Conservation (phyloP, 371 early-diverging fungal species). For the Mortierella sp. region DNA sequence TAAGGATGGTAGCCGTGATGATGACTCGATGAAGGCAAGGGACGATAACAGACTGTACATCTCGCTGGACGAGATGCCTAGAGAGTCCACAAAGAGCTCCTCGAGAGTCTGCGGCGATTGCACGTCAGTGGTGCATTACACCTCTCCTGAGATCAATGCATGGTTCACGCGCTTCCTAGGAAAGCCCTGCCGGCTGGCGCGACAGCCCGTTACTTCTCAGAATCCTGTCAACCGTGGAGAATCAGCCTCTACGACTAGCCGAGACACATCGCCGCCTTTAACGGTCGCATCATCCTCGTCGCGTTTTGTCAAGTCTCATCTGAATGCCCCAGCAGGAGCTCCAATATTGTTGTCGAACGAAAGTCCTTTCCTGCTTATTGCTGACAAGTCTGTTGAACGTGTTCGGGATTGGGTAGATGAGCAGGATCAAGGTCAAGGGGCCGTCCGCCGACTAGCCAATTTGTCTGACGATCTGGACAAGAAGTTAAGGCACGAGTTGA, state of each 20-base stretch:
- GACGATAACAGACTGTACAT: constrained; percentile 22
- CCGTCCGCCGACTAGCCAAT: constrained; percentile 33
- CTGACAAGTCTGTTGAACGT: constrained; percentile 61
- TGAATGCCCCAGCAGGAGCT: constrained; percentile 31
- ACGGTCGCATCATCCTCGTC: background rate
- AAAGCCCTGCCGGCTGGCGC: constrained; percentile 65
- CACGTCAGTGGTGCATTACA: constrained; percentile 55
- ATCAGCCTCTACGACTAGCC: constrained; percentile 13
- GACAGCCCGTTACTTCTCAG: constrained; percentile 50
- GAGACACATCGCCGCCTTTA: too few relatives aligned
- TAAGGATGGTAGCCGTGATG: constrained; percentile 19
- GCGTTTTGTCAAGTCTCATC: constrained; percentile 50
- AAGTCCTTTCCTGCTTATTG: constrained; percentile 70
- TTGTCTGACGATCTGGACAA: constrained; percentile 29
- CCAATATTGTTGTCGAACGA: constrained; percentile 68
- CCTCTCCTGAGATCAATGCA: constrained; percentile 52
- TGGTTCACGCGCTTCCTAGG: constrained; percentile 70
- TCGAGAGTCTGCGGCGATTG: constrained; percentile 56
- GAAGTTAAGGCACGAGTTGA: constrained; percentile 47
- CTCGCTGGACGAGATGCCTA: constrained; percentile 46
- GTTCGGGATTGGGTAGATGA: constrained; percentile 60
- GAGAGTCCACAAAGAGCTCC: constrained; percentile 25
- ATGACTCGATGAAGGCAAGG: constrained; percentile 7
- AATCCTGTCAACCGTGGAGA: constrained; percentile 6
- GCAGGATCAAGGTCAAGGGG: constrained; percentile 35